A percentile compares a stretch with the other conserved stretches of the same genome.
Conservation (phyloP, 1,284 basidiomycete genomes). For the Naganishia sp. region DNA sequence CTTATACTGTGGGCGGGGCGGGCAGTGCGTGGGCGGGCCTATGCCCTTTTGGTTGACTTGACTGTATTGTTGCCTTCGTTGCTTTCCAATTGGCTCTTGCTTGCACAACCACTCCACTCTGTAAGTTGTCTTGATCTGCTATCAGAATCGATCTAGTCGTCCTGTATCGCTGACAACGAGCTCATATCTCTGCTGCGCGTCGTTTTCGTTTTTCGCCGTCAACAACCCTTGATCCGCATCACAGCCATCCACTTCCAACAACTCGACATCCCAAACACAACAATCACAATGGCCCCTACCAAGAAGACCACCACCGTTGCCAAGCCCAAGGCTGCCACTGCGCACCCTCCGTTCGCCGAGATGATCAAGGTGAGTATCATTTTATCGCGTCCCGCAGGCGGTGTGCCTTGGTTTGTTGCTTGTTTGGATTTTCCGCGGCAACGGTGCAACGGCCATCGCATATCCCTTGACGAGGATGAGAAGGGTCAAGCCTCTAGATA, state of each 20-base stretch:
- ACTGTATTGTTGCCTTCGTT: too few relatives aligned
- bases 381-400: conserved; percentile 6
- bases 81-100: neutral
- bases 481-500: too few relatives aligned
- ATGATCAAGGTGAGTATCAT: conserved; percentile 55
- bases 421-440: neutral
- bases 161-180: conserved; percentile 26
- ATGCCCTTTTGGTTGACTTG: too few relatives aligned
- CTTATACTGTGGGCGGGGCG: conserved; percentile 14
- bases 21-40: too few relatives aligned
- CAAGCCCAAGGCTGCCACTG: conserved; percentile 43
- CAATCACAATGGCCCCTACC: conserved; percentile 47
- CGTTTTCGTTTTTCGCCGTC: conserved; percentile 15
- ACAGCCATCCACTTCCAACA: too few relatives aligned
- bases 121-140: conserved; percentile 12
- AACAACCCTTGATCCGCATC: conserved; percentile 2
- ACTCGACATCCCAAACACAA: neutral
- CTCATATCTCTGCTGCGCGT: neutral
- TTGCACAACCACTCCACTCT: neutral
- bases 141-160: neutral
- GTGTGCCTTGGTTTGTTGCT: conserved; percentile 1
- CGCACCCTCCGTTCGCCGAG: conserved; percentile 54
- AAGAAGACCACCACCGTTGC: conserved; percentile 37
- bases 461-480: too few relatives aligned
- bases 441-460: neutral